These are phyloP conservation scores for Catharanthus roseus DNA, from an alignment of 257 asterid genomes.

Conservation along the genomic window DNA sequence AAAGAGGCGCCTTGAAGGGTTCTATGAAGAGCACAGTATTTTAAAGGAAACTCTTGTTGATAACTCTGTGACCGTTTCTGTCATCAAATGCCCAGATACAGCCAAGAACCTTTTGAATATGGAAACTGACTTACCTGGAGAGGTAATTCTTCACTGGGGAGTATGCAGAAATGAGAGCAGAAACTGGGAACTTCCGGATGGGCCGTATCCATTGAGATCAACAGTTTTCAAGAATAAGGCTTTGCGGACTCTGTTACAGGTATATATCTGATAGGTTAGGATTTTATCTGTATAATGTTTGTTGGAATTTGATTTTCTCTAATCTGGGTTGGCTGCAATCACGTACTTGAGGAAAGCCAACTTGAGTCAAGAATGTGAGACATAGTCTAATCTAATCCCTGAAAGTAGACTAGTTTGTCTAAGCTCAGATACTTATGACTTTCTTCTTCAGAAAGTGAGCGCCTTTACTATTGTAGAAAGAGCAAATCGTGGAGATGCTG, in stretches of 20 bases:
- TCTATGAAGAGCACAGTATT: conserved; percentile 65
- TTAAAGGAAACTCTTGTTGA: conserved; percentile 49
- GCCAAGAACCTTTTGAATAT: conserved; percentile 49
- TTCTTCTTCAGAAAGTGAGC: not conserved
- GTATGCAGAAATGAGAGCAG: conserved; percentile 53
- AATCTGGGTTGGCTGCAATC: not conserved
- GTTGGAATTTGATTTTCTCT: not conserved
- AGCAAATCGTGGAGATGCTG: not conserved
- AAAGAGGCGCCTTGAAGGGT: conserved; percentile 50
- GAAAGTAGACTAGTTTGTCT: not conserved
- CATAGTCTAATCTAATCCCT: not conserved
- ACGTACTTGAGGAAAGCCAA: not conserved
- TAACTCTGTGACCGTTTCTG: conserved; percentile 57
- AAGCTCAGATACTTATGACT: not conserved
- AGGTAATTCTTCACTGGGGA: conserved; percentile 91
- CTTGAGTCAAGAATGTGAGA: not conserved
- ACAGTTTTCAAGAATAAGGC: conserved; percentile 73
- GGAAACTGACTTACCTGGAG: conserved; percentile 89
- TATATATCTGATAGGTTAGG: conserved; percentile 15
- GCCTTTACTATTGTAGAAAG: not conserved
- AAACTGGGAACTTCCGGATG: conserved; percentile 74
- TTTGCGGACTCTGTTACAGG: conserved; percentile 72
- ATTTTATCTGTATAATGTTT: not conserved
- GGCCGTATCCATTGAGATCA: conserved; percentile 78
- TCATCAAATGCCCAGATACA: conserved; percentile 41